These are phyloP conservation scores for Phialophora chinensis DNA, from an alignment of 2,329 filamentous ascomycete genomes.

Conservation along the genomic window DNA sequence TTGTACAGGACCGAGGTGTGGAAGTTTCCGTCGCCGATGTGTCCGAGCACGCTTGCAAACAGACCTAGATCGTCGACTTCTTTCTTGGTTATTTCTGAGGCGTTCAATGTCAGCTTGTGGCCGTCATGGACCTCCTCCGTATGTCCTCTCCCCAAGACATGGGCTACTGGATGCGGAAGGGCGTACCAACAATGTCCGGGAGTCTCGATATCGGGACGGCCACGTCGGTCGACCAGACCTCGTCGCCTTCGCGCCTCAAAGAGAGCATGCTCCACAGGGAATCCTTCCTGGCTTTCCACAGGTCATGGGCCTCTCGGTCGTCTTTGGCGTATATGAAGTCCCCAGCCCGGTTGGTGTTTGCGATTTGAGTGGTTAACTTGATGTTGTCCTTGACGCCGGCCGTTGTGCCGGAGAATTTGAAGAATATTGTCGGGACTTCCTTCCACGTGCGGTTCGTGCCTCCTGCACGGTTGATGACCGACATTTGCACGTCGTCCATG, in stretches of 20 bases:
- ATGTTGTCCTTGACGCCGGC: slow-evolving; percentile 79
- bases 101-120: neutral
- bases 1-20: slow-evolving; percentile 92
- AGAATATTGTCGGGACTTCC: slow-evolving; percentile 78
- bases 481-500: slow-evolving; percentile 89
- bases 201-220: slow-evolving; percentile 76
- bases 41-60: slow-evolving; percentile 85
- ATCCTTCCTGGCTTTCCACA: slow-evolving; percentile 85
- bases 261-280: slow-evolving; percentile 82
- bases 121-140: neutral
- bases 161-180: neutral
- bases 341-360: slow-evolving; percentile 66
- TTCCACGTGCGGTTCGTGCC: slow-evolving; percentile 68
- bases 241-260: slow-evolving; percentile 63
- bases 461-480: slow-evolving; percentile 76
- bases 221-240: slow-evolving; percentile 85
- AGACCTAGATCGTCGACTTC: slow-evolving; percentile 85
- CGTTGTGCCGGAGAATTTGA: slow-evolving; percentile 75
- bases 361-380: slow-evolving; percentile 67
- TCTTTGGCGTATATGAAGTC: slow-evolving; percentile 77
- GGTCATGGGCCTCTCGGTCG: slow-evolving; percentile 72
- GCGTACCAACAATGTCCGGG: slow-evolving; percentile 65
- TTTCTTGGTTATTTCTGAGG: slow-evolving; percentile 80
- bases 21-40: slow-evolving; percentile 94
- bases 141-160: too few species aligned